phyloP scores from a whole-genome alignment of 192 early-diverging fungal genomes.

The Powellomyces hirtus region DNA sequence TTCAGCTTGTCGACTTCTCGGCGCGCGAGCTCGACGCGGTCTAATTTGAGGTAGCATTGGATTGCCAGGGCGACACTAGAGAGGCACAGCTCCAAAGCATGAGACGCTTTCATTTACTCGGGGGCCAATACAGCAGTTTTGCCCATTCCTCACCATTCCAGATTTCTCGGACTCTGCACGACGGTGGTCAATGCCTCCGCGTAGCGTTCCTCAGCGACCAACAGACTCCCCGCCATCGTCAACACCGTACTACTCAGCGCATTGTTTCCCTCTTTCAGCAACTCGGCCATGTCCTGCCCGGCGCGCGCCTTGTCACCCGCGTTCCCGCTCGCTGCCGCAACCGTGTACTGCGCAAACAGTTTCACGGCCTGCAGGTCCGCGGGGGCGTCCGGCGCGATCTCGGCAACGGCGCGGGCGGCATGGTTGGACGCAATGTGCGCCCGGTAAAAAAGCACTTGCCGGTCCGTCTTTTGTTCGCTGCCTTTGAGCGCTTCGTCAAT shows the following conservation, averaged over 20 bases:
- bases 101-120: neutral
- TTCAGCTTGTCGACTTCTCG: conserved; percentile 74
- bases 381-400: conserved; percentile 51
- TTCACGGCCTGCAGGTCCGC: conserved; percentile 65
- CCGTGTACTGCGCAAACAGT: conserved; percentile 58
- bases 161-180: conserved; percentile 65
- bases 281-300: conserved; percentile 45
- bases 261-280: conserved; percentile 51
- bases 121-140: neutral
- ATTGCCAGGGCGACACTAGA: conserved; percentile 71
- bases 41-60: conserved; percentile 73
- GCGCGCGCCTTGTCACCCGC: conserved; percentile 41
- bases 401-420: conserved; percentile 55
- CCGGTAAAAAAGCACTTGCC: conserved; percentile 71
- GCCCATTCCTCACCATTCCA: conserved; percentile 69
- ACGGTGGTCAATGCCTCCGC: conserved; percentile 75
- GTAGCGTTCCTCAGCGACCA: conserved; percentile 52
- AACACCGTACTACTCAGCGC: conserved; percentile 46
- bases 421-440: conserved; percentile 78
- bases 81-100: neutral
- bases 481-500: conserved; percentile 59
- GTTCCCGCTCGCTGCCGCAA: conserved; percentile 7
- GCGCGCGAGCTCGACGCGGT: conserved; percentile 83
- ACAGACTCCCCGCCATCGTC: conserved; percentile 63
- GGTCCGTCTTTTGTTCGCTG: conserved; percentile 43